Percentiles rank a stretch among this genome's conserved stretches.
Conservation (phyloP, 768 basidiomycete genomes). For the Phlebiopsis flavidoalba region DNA sequence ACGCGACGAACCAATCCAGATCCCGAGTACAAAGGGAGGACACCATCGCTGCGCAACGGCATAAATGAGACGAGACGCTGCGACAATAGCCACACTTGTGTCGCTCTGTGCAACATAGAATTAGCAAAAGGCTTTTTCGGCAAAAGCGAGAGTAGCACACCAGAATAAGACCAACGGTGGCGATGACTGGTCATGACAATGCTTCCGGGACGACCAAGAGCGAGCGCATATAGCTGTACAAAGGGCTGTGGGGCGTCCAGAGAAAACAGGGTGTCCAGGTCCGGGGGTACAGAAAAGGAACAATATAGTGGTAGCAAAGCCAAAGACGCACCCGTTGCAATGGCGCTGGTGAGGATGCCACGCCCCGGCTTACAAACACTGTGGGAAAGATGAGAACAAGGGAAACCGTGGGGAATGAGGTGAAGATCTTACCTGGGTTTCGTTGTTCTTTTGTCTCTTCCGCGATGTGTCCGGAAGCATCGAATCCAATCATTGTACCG, state of each 20-base stretch:
- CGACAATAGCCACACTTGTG: conserved; percentile 83
- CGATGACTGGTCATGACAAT: conserved; percentile 86
- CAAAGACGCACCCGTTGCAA: conserved; percentile 77
- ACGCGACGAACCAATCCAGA: conserved; percentile 81
- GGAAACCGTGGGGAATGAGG: not conserved
- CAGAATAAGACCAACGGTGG: conserved; percentile 79
- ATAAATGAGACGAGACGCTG: conserved; percentile 83
- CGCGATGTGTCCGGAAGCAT: conserved; percentile 35
- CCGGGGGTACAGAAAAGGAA: conserved; percentile 50
- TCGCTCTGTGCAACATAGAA: conserved; percentile 44
- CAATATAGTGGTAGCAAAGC: conserved; percentile 83
- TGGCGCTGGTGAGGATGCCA: conserved; percentile 74
- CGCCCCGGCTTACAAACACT: conserved; percentile 77
- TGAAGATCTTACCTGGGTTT: conserved; percentile 22
- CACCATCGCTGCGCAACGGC: conserved; percentile 94
- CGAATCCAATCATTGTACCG: conserved; percentile 87
- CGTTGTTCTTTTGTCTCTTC: conserved; percentile 30
- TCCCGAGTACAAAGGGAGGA: conserved; percentile 77
- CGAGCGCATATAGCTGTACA: conserved; percentile 80
- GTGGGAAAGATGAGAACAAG: not conserved
- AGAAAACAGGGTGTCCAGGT: conserved; percentile 68
- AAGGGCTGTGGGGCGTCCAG: conserved; percentile 87
- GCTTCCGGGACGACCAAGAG: conserved; percentile 73
- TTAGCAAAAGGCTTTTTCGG: not conserved
- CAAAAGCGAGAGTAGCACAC: conserved; percentile 38